A percentile compares a stretch with the other conserved stretches of the same genome.
Conservation (phyloP, 108 stramenopile species). For the Phaeodactylum tricornutum region DNA sequence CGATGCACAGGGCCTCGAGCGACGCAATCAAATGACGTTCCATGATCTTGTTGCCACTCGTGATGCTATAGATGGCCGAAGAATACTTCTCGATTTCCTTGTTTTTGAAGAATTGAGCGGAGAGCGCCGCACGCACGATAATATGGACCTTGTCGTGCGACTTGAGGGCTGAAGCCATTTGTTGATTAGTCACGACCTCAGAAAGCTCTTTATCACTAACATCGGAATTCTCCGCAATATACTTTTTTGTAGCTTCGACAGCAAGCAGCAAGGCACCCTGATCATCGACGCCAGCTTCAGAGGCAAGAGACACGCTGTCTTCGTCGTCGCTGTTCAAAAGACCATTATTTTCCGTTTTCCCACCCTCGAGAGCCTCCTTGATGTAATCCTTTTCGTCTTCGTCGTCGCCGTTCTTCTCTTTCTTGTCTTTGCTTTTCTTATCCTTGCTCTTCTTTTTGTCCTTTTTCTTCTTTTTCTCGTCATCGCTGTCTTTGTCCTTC, state of each 20-base stretch:
- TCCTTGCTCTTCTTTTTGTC: slow-evolving; percentile 50
- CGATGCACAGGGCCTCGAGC: slow-evolving; percentile 58
- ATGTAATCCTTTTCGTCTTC: slow-evolving; percentile 52
- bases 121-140: slow-evolving; percentile 62
- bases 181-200: slow-evolving; percentile 80
- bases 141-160: slow-evolving; percentile 84
- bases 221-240: slow-evolving; percentile 59
- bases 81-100: slow-evolving; percentile 67
- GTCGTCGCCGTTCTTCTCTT: slow-evolving; percentile 11
- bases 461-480: slow-evolving; percentile 75
- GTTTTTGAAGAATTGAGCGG: slow-evolving; percentile 75
- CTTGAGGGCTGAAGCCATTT: slow-evolving; percentile 90
- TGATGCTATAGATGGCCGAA: slow-evolving; percentile 43
- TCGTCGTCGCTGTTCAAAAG: slow-evolving; percentile 40
- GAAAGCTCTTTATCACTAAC: slow-evolving; percentile 47
- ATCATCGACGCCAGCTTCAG: slow-evolving; percentile 66
- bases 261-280: slow-evolving; percentile 69
- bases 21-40: slow-evolving; percentile 81
- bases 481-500: slow-evolving; percentile 41
- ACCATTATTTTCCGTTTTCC: slow-evolving; percentile 40
- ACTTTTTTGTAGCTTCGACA: slow-evolving; percentile 68
- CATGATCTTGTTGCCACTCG: slow-evolving; percentile 63
- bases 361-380: slow-evolving; percentile 42
- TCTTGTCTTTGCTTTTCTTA: slow-evolving; percentile 25
- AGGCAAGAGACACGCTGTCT: slow-evolving; percentile 14